Conservation (phyloP, 2,329 filamentous ascomycete genomes). For the Trichoderma atroviride region DNA sequence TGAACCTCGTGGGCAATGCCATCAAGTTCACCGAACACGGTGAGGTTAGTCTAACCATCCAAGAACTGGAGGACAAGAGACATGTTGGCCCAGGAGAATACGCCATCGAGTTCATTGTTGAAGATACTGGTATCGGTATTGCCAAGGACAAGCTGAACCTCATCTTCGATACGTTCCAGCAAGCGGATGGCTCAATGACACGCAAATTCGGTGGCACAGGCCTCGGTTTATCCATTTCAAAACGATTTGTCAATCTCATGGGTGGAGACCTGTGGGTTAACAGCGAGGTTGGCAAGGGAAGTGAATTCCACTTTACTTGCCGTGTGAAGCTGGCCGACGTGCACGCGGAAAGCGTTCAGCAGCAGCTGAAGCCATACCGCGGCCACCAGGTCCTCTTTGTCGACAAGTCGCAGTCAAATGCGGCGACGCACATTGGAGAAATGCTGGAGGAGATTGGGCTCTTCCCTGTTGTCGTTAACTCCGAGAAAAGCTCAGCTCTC, state of each 20-base stretch:
- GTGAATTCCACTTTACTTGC: slow-evolving; percentile 96
- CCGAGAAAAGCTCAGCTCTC: slow-evolving; percentile 66
- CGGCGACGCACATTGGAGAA: slow-evolving; percentile 71
- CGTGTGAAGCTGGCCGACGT: slow-evolving; percentile 81
- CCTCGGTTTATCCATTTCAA: slow-evolving; percentile 91
- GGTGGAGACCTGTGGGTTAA: slow-evolving; percentile 95
- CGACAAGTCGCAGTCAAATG: slow-evolving; percentile 82
- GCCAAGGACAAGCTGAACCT: slow-evolving; percentile 92
- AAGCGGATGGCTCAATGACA: slow-evolving; percentile 95
- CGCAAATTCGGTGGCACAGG: slow-evolving; percentile 95
- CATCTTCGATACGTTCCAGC: slow-evolving; percentile 99
- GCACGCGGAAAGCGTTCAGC: slow-evolving; percentile 75
- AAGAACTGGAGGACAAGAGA: slow-evolving; percentile 63
- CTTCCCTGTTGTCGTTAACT: slow-evolving; percentile 80
- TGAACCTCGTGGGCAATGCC: slow-evolving; percentile 95
- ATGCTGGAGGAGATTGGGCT: slow-evolving; percentile 82
- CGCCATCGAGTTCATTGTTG: slow-evolving; percentile 92
- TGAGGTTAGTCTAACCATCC: slow-evolving; percentile 93
- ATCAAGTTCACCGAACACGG: slow-evolving; percentile 99
- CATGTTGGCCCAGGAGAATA: slow-evolving; percentile 74
- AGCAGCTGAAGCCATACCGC: slow-evolving; percentile 86
- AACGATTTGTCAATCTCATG: slow-evolving; percentile 93
- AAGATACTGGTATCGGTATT: slow-evolving; percentile 96
- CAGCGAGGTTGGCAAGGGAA: slow-evolving; percentile 87
- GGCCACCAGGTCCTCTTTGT: slow-evolving; percentile 93